phyloP scores from a whole-genome alignment of 805 yeast genomes.

The Pichia paraexigua region DNA sequence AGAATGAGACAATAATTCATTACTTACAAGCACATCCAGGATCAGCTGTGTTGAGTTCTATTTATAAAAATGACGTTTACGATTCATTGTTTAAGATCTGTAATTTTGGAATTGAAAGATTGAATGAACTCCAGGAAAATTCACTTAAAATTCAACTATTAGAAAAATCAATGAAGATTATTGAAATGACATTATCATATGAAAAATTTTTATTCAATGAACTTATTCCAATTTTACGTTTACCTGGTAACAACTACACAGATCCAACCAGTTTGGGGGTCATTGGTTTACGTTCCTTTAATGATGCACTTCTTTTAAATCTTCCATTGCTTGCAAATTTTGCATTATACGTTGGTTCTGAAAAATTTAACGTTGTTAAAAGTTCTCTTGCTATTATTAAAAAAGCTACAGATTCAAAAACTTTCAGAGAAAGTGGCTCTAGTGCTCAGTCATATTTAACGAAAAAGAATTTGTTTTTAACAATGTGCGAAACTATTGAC shows the following conservation, averaged over 20 bases:
- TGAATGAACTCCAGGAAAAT: slow-evolving; percentile 32
- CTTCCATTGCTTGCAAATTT: slow-evolving; percentile 67
- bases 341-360: slow-evolving; percentile 64
- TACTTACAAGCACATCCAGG: slow-evolving; percentile 66
- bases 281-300: slow-evolving; percentile 56
- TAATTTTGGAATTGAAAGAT: slow-evolving; percentile 50
- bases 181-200: slow-evolving; percentile 38
- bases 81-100: slow-evolving; percentile 48
- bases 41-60: slow-evolving; percentile 49
- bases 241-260: slow-evolving; percentile 31
- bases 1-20: slow-evolving; percentile 31
- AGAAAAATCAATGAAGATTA: slow-evolving; percentile 33
- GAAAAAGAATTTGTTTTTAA: slow-evolving; percentile 54
- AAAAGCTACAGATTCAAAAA: slow-evolving; percentile 36
- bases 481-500: slow-evolving; percentile 65
- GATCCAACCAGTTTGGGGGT: slow-evolving; percentile 30
- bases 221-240: slow-evolving; percentile 42
- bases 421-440: slow-evolving; percentile 29
- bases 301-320: slow-evolving; percentile 63
- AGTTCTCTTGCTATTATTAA: slow-evolving; percentile 46
- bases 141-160: slow-evolving; percentile 33
- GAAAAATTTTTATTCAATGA: slow-evolving; percentile 57
- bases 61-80: slow-evolving; percentile 55
- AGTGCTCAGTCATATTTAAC: slow-evolving; percentile 9
- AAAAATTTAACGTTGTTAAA: slow-evolving; percentile 42